phyloP scores from a whole-genome alignment of 805 yeast species.

The Huiozyma naganishii region DNA sequence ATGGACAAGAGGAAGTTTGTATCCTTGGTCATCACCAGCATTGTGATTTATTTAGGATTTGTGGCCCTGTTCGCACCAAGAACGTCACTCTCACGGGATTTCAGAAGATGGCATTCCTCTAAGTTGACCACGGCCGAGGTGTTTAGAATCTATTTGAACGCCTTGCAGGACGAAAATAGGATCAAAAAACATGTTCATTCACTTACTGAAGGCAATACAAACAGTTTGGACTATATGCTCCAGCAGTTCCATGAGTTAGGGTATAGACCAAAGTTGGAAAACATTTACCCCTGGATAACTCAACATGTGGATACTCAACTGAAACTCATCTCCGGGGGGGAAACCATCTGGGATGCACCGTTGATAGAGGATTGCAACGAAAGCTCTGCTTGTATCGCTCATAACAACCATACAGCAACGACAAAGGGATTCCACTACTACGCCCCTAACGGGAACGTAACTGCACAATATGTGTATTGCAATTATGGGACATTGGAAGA shows the following conservation, averaged over 20 bases:
- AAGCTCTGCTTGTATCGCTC: too few species aligned
- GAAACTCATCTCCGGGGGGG: constrained; percentile 26
- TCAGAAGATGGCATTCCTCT: constrained; percentile 61
- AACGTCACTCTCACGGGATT: constrained; percentile 73
- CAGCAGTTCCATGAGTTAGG: constrained; percentile 42
- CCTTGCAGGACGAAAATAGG: constrained; percentile 28
- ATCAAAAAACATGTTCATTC: constrained; percentile 18
- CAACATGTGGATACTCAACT: constrained; percentile 38
- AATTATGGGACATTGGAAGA: constrained; percentile 53
- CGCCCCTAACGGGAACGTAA: constrained; percentile 52
- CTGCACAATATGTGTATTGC: constrained; percentile 44
- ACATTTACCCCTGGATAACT: constrained; percentile 47
- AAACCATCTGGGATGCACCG: constrained; percentile 36
- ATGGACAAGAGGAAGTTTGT: constrained; percentile 24
- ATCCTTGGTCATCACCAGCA: constrained; percentile 14
- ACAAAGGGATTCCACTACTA: constrained; percentile 51
- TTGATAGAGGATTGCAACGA: constrained; percentile 36
- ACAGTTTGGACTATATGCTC: constrained; percentile 38
- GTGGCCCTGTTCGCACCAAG: constrained; percentile 71
- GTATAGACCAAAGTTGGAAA: constrained; percentile 38
- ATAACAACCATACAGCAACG: constrained; percentile 8
- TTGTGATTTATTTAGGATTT: constrained; percentile 33
- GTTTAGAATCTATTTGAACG: constrained; percentile 45
- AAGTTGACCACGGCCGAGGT: constrained; percentile 58
- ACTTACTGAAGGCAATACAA: neutral